Conservation (phyloP, 2,329 filamentous ascomycete genomes). For the Trichoderma arundinaceum region DNA sequence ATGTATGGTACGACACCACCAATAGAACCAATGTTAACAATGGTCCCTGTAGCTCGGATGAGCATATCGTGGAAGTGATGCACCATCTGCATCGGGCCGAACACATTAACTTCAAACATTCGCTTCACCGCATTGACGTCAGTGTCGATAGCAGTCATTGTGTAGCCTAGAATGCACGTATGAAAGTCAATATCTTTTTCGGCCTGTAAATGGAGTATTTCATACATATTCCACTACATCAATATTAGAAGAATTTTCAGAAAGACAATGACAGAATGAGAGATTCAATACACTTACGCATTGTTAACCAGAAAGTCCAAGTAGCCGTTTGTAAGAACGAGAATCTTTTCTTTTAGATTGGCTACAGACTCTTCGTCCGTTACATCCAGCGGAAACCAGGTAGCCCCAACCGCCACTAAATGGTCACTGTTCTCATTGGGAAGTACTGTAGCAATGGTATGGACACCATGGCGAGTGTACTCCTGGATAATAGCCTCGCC, state of each 20-base stretch:
- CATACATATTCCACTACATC: conserved; percentile 18
- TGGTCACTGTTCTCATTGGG: conserved; percentile 36
- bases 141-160: conserved; percentile 41
- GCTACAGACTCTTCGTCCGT: conserved; percentile 39
- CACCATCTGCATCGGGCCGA: conserved; percentile 41
- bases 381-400: conserved; percentile 44
- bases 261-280: not conserved
- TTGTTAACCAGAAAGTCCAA: conserved; percentile 20
- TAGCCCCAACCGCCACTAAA: conserved; percentile 36
- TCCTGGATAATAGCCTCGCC: conserved; percentile 38
- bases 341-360: conserved; percentile 34
- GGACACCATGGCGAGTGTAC: conserved; percentile 38
- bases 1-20: conserved; percentile 36
- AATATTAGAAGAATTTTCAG: not conserved
- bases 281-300: not conserved
- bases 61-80: conserved; percentile 35
- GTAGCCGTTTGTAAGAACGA: conserved; percentile 26
- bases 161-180: conserved; percentile 37
- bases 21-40: conserved; percentile 39
- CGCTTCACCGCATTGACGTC: conserved; percentile 42
- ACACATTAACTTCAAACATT: conserved; percentile 53
- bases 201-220: not conserved
- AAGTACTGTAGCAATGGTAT: conserved; percentile 45
- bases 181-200: conserved; percentile 27
- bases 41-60: conserved; percentile 36